These are phyloP conservation scores for Pelargonium exstipulatum DNA, from an alignment of 441 rosid species.

Conservation along the genomic window DNA sequence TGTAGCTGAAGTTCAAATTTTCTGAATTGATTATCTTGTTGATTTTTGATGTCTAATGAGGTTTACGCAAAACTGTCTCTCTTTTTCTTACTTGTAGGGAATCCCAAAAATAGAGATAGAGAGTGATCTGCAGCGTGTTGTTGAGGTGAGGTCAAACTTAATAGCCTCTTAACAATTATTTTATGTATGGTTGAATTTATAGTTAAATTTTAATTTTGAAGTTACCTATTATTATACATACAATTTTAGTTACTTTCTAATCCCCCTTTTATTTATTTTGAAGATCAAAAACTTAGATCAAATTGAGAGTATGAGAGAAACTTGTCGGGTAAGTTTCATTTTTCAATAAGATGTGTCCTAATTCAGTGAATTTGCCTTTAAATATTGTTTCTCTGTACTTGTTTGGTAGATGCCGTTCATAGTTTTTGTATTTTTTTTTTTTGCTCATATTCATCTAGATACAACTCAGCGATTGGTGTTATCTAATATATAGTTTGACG, in stretches of 20 bases:
- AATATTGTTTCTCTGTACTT: conserved; percentile 3
- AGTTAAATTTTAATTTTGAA: background rate
- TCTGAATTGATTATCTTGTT: background rate
- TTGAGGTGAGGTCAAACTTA: conserved; percentile 52
- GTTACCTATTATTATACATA: background rate
- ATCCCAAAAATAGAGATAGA: conserved; percentile 73
- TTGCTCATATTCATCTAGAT: background rate
- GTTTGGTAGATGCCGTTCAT: background rate
- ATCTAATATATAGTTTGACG: background rate
- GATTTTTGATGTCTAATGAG: background rate
- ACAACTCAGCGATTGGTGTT: background rate
- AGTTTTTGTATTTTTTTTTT: too few species aligned
- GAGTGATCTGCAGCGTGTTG: conserved; percentile 73
- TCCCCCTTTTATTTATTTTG: conserved; percentile 19
- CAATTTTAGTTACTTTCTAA: conserved; percentile 9
- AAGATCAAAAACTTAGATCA: conserved; percentile 79
- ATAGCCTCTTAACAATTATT: conserved; percentile 7
- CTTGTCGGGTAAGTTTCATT: conserved; percentile 60
- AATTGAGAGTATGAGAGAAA: conserved; percentile 81
- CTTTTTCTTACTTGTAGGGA: conserved; percentile 44
- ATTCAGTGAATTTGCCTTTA: background rate
- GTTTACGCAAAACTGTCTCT: background rate
- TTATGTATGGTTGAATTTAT: background rate
- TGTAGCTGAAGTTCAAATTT: background rate
- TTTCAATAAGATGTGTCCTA: background rate